phyloP scores from a whole-genome alignment of 768 basidiomycete species.

The Filobasidium wieringae region DNA sequence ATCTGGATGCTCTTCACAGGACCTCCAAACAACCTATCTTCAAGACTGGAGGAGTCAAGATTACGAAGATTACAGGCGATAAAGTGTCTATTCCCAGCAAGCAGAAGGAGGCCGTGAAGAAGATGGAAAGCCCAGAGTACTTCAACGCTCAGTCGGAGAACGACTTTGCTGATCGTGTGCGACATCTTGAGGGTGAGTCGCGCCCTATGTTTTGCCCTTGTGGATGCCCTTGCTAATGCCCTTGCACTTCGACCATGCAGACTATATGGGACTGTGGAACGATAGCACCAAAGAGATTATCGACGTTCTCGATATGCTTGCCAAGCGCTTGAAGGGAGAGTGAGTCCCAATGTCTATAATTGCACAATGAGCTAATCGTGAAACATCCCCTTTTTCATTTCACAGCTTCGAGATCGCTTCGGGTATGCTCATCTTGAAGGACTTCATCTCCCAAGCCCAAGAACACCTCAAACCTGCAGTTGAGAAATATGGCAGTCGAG shows the following conservation, averaged over 20 bases:
- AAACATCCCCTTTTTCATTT: not conserved
- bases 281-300: not conserved
- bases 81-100: conserved; percentile 9
- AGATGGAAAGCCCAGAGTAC: conserved; percentile 7
- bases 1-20: not conserved
- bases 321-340: conserved; percentile 7
- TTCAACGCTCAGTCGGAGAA: conserved; percentile 3
- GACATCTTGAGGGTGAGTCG: conserved; percentile 7
- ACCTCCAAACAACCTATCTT: not conserved
- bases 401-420: not conserved
- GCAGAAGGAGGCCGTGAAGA: conserved; percentile 1
- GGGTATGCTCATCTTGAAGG: conserved; percentile 3
- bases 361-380: not conserved
- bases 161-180: not conserved
- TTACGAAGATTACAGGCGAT: conserved; percentile 11
- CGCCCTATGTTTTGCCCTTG: not conserved
- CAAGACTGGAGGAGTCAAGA: conserved; percentile 15
- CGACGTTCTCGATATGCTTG: conserved; percentile 3
- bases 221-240: not conserved
- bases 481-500: conserved; percentile 16
- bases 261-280: conserved; percentile 10
- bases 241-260: not conserved
- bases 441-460: conserved; percentile 7
- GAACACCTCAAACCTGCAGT: conserved; percentile 9
- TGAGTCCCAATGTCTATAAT: not conserved